Conservation (phyloP, 148 eudicot genomes). For the Rhododendron kiyosumense region DNA sequence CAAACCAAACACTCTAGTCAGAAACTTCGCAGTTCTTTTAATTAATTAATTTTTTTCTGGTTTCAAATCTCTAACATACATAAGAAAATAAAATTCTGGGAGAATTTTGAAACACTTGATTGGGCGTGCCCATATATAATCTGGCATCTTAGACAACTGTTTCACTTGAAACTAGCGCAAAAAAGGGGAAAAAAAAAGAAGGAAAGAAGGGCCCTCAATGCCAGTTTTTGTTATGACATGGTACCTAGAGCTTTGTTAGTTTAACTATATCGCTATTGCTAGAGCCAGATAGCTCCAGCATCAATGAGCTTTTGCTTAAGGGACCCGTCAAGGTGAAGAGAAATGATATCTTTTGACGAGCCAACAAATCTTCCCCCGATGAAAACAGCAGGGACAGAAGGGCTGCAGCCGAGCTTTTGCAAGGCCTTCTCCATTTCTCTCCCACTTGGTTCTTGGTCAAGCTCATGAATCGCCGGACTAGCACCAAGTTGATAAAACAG, state of each 20-base stretch:
- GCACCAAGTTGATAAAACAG: constrained; percentile 46
- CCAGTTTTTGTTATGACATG: neutral
- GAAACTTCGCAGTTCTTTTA: too few species aligned
- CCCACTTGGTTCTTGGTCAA: constrained; percentile 31
- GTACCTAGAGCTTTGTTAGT: neutral
- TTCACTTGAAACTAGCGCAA: neutral
- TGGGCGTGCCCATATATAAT: neutral
- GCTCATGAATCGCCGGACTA: constrained; percentile 43
- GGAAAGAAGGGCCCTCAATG: neutral
- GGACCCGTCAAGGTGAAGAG: constrained; percentile 45
- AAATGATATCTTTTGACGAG: constrained; percentile 40
- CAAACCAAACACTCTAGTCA: too few species aligned
- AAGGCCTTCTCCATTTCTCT: constrained; percentile 41
- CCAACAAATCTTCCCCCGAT: constrained; percentile 41
- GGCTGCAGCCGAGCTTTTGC: constrained; percentile 30
- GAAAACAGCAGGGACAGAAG: constrained; percentile 43
- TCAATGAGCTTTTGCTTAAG: constrained; percentile 36
- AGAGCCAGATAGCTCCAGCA: constrained; percentile 51
- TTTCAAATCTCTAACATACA: neutral
- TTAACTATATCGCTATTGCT: constrained; percentile 7
- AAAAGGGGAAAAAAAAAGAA: neutral
- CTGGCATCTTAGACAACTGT: neutral
- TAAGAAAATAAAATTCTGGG: neutral
- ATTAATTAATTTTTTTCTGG: neutral
- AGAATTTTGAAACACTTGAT: neutral